Evolutionary conservation across 2,329 filamentous ascomycete species (phyloP).

Genomic region (Fusarium buxicola): DNA sequence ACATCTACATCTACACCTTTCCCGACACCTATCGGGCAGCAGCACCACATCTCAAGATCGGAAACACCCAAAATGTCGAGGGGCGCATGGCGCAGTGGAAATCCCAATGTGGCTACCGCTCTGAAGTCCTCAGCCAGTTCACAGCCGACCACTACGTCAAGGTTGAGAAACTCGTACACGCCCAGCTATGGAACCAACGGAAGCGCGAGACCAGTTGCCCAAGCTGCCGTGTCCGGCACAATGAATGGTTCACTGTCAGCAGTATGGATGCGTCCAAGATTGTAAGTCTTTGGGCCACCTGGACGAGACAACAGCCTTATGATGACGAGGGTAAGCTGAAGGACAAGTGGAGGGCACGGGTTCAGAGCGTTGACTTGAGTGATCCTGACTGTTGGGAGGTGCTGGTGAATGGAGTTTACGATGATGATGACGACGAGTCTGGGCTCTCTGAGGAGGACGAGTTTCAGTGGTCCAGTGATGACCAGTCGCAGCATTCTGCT

Average conservation of each 20-base stretch:
- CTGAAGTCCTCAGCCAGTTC: constrained; percentile 28
- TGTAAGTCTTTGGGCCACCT: constrained; percentile 45
- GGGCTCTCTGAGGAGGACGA: constrained; percentile 28
- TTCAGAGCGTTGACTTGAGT: constrained; percentile 41
- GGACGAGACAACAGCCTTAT: constrained; percentile 46
- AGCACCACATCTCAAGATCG: constrained; percentile 48
- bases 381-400: constrained; percentile 44
- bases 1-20: constrained; percentile 45
- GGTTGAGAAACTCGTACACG: constrained; percentile 48
- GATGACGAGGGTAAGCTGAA: constrained; percentile 41
- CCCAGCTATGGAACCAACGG: constrained; percentile 43
- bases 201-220: constrained; percentile 43
- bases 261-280: constrained; percentile 20
- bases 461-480: constrained; percentile 21
- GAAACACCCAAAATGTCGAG: constrained; percentile 36
- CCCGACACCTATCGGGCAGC: constrained; percentile 29
- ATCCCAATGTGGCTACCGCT: constrained; percentile 42
- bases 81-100: constrained; percentile 43
- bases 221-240: constrained; percentile 37
- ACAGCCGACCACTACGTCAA: constrained; percentile 38
- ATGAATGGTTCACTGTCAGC: constrained; percentile 48
- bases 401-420: constrained; percentile 32
- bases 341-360: constrained; percentile 36
- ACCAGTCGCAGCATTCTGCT: constrained; percentile 5
- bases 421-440: constrained; percentile 30